A percentile compares a stretch with the other conserved stretches of the same genome.
Evolutionary conservation across 306 rosid species (phyloP).

Genomic region (Rubus idaeus): DNA sequence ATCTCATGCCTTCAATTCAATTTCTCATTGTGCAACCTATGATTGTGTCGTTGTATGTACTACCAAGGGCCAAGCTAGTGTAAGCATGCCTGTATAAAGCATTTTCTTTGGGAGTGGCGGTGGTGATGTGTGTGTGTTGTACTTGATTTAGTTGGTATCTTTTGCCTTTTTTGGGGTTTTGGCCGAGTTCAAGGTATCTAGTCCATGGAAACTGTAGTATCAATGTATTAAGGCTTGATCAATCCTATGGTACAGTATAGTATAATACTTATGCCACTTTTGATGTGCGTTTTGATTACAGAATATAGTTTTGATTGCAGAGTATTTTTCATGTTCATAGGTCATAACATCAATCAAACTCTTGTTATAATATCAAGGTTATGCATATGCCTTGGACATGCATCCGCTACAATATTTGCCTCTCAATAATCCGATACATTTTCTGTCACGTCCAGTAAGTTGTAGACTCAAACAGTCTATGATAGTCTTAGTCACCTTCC

Average conservation of each 20-base stretch:
- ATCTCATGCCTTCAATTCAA: conserved; percentile 28
- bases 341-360: no score
- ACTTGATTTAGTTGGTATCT: conserved; percentile 13
- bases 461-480: no score
- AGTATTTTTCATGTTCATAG: not conserved
- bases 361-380: no score
- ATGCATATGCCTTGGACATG: not conserved
- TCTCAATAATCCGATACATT: not conserved
- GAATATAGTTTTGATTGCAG: not conserved
- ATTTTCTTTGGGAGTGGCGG: conserved; percentile 3
- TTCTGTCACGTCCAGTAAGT: no score
- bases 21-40: conserved; percentile 27
- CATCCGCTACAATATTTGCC: not conserved
- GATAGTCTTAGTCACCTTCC: not conserved
- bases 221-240: conserved; percentile 46
- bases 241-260: conserved; percentile 27
- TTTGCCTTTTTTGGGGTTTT: conserved; percentile 6
- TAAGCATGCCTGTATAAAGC: conserved; percentile 49
- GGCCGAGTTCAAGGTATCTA: conserved; percentile 17
- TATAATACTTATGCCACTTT: conserved; percentile 35
- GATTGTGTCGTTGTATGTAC: conserved; percentile 20
- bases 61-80: conserved; percentile 27
- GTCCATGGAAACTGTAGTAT: conserved; percentile 44
- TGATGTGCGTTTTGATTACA: conserved; percentile 17
- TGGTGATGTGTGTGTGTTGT: conserved; percentile 23